These are phyloP conservation scores for Saccharomyces jurei DNA, from an alignment of 805 yeast species.

Conservation along the genomic window DNA sequence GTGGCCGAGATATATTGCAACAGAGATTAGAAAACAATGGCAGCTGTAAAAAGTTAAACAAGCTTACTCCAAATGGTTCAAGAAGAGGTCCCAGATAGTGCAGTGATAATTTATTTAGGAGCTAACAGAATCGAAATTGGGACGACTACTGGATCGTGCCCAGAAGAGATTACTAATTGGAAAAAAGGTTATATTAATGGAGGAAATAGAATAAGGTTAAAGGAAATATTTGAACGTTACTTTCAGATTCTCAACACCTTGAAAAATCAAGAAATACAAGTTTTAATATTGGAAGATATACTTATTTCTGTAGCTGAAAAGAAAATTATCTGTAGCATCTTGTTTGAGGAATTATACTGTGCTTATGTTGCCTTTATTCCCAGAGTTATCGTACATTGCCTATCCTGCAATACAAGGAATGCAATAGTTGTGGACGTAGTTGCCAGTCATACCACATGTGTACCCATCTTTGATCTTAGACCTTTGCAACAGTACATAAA, in stretches of 20 bases:
- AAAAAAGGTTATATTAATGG: not conserved
- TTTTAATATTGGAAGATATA: slow-evolving; percentile 17
- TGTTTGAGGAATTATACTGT: slow-evolving; percentile 27
- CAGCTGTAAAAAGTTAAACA: not conserved
- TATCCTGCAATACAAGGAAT: slow-evolving; percentile 32
- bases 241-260: not conserved
- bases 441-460: slow-evolving; percentile 29
- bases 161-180: not conserved
- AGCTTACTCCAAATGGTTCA: not conserved
- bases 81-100: not conserved
- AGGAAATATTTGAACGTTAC: not conserved
- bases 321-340: slow-evolving; percentile 18
- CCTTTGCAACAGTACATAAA: slow-evolving; percentile 19
- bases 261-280: not conserved
- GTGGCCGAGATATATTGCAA: not conserved
- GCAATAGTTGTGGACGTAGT: slow-evolving; percentile 36
- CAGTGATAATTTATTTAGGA: not conserved
- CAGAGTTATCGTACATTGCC: slow-evolving; percentile 29
- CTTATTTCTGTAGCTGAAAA: slow-evolving; percentile 25
- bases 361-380: slow-evolving; percentile 29
- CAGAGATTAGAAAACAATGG: not conserved
- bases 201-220: not conserved
- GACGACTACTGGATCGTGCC: not conserved
- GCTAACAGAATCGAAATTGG: not conserved
- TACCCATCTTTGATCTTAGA: slow-evolving; percentile 33